phyloP scores from a whole-genome alignment of 495 filamentous ascomycete genomes.

The Penicillium chermesinum region DNA sequence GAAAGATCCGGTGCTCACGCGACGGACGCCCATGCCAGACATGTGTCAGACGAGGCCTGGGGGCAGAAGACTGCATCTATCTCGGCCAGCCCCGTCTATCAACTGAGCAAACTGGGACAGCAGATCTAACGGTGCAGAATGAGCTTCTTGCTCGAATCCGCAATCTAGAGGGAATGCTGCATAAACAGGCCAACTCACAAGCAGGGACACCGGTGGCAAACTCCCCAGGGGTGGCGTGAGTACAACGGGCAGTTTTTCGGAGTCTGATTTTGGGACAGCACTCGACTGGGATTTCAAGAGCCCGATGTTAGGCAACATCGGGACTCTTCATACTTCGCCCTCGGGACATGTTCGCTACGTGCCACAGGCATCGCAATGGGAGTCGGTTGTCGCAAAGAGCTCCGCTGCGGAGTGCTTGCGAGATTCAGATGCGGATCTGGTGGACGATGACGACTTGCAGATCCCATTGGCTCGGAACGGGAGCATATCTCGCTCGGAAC shows the following conservation, averaged over 20 bases:
- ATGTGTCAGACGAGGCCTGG: slow-evolving; percentile 36
- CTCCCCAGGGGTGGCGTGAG: slow-evolving; percentile 31
- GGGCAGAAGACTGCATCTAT: slow-evolving; percentile 40
- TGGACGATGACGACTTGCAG: slow-evolving; percentile 37
- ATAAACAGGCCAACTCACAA: slow-evolving; percentile 29
- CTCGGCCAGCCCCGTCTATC: slow-evolving; percentile 37
- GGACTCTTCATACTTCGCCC: slow-evolving; percentile 28
- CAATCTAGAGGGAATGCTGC: slow-evolving; percentile 35
- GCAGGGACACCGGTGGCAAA: slow-evolving; percentile 13
- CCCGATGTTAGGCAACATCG: slow-evolving; percentile 23
- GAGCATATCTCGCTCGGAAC: slow-evolving; percentile 25
- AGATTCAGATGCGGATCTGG: slow-evolving; percentile 26
- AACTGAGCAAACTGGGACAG: slow-evolving; percentile 24
- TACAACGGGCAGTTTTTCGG: slow-evolving; percentile 29
- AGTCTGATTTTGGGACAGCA: slow-evolving; percentile 23
- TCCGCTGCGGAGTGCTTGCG: slow-evolving; percentile 26
- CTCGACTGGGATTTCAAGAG: slow-evolving; percentile 15
- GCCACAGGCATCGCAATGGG: slow-evolving; percentile 35
- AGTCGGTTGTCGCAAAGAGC: slow-evolving; percentile 25
- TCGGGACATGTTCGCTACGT: slow-evolving; percentile 41
- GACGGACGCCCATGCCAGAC: slow-evolving; percentile 40
- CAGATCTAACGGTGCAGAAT: slow-evolving; percentile 26
- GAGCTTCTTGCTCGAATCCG: slow-evolving; percentile 35
- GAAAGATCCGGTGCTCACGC: slow-evolving; percentile 40
- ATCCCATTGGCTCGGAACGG: slow-evolving; percentile 30